phyloP scores from a whole-genome alignment of 2,329 filamentous ascomycete genomes.

The Lachnellula cervina region DNA sequence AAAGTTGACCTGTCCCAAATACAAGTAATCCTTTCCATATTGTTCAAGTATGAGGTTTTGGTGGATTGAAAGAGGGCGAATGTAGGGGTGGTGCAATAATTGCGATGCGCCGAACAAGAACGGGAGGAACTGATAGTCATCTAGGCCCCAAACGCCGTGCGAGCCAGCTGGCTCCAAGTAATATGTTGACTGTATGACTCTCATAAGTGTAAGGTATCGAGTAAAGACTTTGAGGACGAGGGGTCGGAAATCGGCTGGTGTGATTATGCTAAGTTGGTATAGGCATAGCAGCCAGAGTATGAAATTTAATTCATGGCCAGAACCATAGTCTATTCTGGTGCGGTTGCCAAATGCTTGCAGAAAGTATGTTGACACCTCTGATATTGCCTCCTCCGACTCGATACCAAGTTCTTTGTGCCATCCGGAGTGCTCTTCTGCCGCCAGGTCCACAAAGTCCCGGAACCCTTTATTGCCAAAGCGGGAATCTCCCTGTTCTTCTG shows the following conservation, averaged over 20 bases:
- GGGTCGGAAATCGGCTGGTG: conserved; percentile 61
- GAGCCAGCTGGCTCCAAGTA: conserved; percentile 96
- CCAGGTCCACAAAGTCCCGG: conserved; percentile 70
- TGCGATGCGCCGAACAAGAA: conserved; percentile 94
- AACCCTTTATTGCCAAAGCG: conserved; percentile 95
- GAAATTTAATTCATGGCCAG: conserved; percentile 96
- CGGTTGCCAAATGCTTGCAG: conserved; percentile 80
- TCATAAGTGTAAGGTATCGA: conserved; percentile 82
- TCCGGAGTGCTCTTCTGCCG: conserved; percentile 42
- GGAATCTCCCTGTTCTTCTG: conserved; percentile 80
- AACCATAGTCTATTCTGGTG: conserved; percentile 89
- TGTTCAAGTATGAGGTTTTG: conserved; percentile 85
- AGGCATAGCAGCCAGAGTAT: conserved; percentile 94
- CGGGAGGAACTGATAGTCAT: conserved; percentile 95
- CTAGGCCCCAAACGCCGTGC: conserved; percentile 95
- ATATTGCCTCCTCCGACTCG: conserved; percentile 46
- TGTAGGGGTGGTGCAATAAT: conserved; percentile 75
- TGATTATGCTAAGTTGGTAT: conserved; percentile 68
- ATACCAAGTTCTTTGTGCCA: conserved; percentile 65
- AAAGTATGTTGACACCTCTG: conserved; percentile 77
- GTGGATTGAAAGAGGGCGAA: conserved; percentile 77
- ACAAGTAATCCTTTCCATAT: conserved; percentile 76
- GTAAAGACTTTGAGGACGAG: conserved; percentile 75
- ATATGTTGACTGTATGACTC: conserved; percentile 81
- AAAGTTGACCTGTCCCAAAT: conserved; percentile 87